Evolutionary conservation across 495 filamentous ascomycete genomes (phyloP).

Genomic region (Lasiosphaeria hispida): DNA sequence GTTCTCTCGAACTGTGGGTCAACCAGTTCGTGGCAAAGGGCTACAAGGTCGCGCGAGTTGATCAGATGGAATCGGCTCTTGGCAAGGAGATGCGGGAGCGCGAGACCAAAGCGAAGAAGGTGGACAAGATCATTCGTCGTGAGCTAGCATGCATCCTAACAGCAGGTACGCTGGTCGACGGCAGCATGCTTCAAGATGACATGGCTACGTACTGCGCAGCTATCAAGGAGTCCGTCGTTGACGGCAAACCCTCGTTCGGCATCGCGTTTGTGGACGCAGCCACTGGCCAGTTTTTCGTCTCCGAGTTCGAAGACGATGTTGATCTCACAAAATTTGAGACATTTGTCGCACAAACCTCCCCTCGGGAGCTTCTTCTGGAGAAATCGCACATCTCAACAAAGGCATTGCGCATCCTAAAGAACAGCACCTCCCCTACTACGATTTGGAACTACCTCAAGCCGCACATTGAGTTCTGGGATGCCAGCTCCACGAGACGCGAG

Average conservation of each 20-base stretch:
- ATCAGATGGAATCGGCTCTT: constrained; percentile 91
- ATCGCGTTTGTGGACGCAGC: constrained; percentile 94
- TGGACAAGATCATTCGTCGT: constrained; percentile 89
- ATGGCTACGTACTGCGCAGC: constrained; percentile 96
- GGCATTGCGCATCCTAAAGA: constrained; percentile 90
- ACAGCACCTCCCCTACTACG: constrained; percentile 87
- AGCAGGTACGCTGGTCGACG: constrained; percentile 88
- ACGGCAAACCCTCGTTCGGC: constrained; percentile 80
- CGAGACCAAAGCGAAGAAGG: constrained; percentile 58
- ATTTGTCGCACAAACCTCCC: constrained; percentile 87
- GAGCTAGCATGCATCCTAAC: constrained; percentile 92
- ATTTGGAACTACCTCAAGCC: constrained; percentile 95
- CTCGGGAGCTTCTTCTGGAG: constrained; percentile 86
- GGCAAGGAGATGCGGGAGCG: constrained; percentile 98
- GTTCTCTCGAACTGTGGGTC: constrained; percentile 86
- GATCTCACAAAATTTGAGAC: constrained; percentile 99
- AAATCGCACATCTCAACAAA: constrained; percentile 82
- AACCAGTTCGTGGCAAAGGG: constrained; percentile 94
- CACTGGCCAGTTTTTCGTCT: constrained; percentile 90
- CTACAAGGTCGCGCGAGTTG: constrained; percentile 93
- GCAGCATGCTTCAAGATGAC: constrained; percentile 95
- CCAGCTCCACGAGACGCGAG: constrained; percentile 75
- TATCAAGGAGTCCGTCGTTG: constrained; percentile 82
- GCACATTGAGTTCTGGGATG: constrained; percentile 87
- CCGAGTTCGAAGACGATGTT: constrained; percentile 86